Conservation (phyloP, 176 grass and related monocot species). For the Musa acuminata region DNA sequence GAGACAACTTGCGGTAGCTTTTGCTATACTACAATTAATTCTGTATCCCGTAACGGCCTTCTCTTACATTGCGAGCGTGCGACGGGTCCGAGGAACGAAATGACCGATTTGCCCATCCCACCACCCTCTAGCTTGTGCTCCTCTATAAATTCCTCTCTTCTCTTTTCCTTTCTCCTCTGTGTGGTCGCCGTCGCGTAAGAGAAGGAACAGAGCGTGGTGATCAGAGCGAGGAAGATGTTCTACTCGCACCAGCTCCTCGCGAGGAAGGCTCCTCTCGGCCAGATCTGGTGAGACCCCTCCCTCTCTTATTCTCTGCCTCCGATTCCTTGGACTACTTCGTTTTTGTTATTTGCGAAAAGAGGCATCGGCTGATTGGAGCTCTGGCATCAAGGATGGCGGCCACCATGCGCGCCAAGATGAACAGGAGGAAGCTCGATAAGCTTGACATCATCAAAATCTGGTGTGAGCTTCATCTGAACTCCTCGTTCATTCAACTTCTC, state of each 20-base stretch:
- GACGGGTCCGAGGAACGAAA: too few relatives aligned
- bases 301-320: background rate
- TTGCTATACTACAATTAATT: too few relatives aligned
- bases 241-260: slow-evolving; percentile 92
- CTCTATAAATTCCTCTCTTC: too few relatives aligned
- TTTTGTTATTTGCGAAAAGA: background rate
- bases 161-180: too few relatives aligned
- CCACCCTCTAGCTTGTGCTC: too few relatives aligned
- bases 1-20: too few relatives aligned
- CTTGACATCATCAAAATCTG: slow-evolving; percentile 94
- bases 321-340: background rate
- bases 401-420: slow-evolving; percentile 73
- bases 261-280: slow-evolving; percentile 73
- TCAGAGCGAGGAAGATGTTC: slow-evolving; percentile 46
- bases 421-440: slow-evolving; percentile 68
- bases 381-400: slow-evolving; percentile 68
- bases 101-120: too few relatives aligned
- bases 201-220: too few relatives aligned
- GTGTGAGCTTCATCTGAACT: slow-evolving; percentile 18
- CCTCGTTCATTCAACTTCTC: background rate
- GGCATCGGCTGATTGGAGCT: background rate
- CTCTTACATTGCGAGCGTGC: too few relatives aligned
- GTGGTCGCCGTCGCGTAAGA: too few relatives aligned
- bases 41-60: too few relatives aligned
- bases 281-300: slow-evolving; percentile 55